Evolutionary conservation across 371 early-diverging fungal genomes (phyloP).

Genomic region (Mortierella sp.): DNA sequence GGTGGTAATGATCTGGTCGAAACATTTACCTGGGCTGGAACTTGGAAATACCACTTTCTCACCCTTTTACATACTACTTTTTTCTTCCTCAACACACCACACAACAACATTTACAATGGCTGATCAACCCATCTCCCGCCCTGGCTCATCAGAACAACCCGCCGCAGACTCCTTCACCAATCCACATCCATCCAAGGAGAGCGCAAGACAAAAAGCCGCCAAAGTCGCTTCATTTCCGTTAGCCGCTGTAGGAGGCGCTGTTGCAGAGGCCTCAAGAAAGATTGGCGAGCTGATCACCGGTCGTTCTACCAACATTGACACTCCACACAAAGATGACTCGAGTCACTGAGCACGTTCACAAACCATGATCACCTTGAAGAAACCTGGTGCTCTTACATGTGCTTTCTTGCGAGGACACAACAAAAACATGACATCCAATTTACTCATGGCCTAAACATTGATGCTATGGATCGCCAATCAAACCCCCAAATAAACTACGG

Average conservation of each 20-base stretch:
- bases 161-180: conserved; percentile 49
- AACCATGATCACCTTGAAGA: no score
- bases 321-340: conserved; percentile 25
- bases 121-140: conserved; percentile 8
- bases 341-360: conserved; percentile 10
- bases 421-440: no score
- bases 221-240: conserved; percentile 32
- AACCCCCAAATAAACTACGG: no score
- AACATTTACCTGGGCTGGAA: no score
- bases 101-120: background rate
- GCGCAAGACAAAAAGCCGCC: conserved; percentile 32
- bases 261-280: conserved; percentile 35
- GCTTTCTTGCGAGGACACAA: no score
- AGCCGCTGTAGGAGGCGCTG: conserved; percentile 44
- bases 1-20: no score
- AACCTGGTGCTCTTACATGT: no score
- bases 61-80: no score
- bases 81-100: background rate
- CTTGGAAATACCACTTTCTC: no score
- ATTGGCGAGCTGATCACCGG: conserved; percentile 42
- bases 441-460: no score
- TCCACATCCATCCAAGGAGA: conserved; percentile 29
- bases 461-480: no score
- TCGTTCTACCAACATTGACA: conserved; percentile 32
- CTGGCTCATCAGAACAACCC: conserved; percentile 20